Percentiles rank a stretch among this genome's conserved stretches.
Conservation (phyloP, 306 rosid genomes). For the Dryas drummondii region DNA sequence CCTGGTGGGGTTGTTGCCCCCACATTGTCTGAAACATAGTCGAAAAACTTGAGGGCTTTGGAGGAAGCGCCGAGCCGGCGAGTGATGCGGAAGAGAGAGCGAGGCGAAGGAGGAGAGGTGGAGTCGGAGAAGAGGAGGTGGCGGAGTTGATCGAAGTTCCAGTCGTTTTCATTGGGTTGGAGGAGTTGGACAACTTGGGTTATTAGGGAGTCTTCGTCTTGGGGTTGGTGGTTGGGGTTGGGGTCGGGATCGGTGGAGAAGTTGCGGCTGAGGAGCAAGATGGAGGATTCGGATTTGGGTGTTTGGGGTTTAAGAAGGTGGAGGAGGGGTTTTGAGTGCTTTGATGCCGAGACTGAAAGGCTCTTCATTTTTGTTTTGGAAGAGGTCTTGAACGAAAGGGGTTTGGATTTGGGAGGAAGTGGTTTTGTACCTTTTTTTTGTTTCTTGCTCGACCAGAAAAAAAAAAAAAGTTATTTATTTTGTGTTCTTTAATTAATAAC, state of each 20-base stretch:
- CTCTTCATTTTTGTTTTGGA: conserved; percentile 7
- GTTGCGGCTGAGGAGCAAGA: conserved; percentile 22
- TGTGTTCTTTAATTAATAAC: no score
- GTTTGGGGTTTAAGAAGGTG: conserved; percentile 23
- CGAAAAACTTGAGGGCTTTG: conserved; percentile 34
- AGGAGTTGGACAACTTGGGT: conserved; percentile 50
- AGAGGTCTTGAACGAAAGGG: neutral
- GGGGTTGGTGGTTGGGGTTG: neutral
- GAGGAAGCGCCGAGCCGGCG: conserved; percentile 32
- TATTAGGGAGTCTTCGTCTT: conserved; percentile 26
- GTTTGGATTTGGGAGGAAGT: neutral
- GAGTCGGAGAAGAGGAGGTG: conserved; percentile 42
- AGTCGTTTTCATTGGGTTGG: conserved; percentile 38
- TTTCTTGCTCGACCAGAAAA: no score
- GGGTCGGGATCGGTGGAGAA: conserved; percentile 12
- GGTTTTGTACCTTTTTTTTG: neutral
- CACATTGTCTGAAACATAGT: conserved; percentile 24
- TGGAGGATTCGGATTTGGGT: neutral
- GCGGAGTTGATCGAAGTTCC: conserved; percentile 43
- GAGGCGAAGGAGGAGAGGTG: conserved; percentile 29
- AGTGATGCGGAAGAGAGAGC: conserved; percentile 43
- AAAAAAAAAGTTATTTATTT: no score
- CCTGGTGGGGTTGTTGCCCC: neutral
- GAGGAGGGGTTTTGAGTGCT: conserved; percentile 26
- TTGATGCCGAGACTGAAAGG: conserved; percentile 17